These are phyloP conservation scores for Waitea zeae DNA, from an alignment of 1,284 basidiomycete species.

Conservation along the genomic window DNA sequence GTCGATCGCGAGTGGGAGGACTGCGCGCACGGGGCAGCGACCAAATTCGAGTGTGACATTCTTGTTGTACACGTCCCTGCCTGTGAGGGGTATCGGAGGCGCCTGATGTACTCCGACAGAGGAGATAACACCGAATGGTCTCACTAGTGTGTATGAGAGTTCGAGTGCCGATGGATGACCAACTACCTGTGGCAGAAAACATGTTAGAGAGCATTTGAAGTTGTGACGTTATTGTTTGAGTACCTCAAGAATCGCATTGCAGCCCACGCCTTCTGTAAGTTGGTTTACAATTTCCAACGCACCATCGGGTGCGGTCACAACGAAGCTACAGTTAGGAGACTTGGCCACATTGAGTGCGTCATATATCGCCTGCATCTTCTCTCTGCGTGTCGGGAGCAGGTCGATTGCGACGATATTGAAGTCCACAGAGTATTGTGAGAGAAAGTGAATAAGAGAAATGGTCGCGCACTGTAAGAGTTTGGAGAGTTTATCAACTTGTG, in stretches of 20 bases:
- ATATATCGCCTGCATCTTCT: constrained; percentile 39
- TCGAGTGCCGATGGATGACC: constrained; percentile 56
- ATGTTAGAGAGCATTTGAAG: not conserved
- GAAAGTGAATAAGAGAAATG: constrained; percentile 45
- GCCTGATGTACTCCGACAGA: constrained; percentile 64
- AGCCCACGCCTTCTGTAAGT: constrained; percentile 39
- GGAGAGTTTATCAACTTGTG: too few species aligned
- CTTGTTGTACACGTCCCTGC: constrained; percentile 60
- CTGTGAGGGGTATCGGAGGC: constrained; percentile 38
- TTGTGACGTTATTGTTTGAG: constrained; percentile 6
- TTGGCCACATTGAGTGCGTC: constrained; percentile 24
- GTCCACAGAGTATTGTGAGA: constrained; percentile 19
- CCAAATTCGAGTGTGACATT: constrained; percentile 41
- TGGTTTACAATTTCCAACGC: constrained; percentile 27
- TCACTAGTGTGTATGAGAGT: constrained; percentile 62
- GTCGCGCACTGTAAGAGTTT: constrained; percentile 28
- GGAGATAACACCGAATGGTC: constrained; percentile 65
- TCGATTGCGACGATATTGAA: constrained; percentile 50
- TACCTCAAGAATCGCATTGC: constrained; percentile 52
- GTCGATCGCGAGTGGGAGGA: constrained; percentile 61
- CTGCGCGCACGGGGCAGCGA: constrained; percentile 60
- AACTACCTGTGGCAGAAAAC: constrained; percentile 49
- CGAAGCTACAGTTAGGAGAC: constrained; percentile 28
- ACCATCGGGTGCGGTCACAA: constrained; percentile 30
- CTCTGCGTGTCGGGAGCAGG: constrained; percentile 31